Evolutionary conservation across 1,284 basidiomycete species (phyloP).

Genomic region (Neotropicomus parvogracilis): DNA sequence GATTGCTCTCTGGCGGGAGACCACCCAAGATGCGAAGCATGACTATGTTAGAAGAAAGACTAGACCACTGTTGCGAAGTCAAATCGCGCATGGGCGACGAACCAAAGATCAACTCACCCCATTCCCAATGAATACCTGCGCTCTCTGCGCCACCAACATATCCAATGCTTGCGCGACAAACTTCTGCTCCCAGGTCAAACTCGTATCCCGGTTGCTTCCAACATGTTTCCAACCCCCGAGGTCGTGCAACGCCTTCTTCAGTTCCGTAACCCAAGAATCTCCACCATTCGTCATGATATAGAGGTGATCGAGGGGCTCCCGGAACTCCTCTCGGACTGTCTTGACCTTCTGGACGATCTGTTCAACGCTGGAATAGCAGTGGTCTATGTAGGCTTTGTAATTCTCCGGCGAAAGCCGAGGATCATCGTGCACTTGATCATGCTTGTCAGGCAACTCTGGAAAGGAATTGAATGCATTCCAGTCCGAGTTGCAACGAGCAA

Average conservation of each 20-base stretch:
- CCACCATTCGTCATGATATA: slow-evolving; percentile 59
- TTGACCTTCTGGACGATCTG: slow-evolving; percentile 37
- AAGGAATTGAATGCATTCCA: slow-evolving; percentile 44
- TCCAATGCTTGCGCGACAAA: slow-evolving; percentile 41
- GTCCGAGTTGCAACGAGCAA: slow-evolving; percentile 37
- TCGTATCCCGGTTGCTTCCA: slow-evolving; percentile 35
- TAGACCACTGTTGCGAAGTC: slow-evolving; percentile 45
- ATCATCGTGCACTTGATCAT: slow-evolving; percentile 18
- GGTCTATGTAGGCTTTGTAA: slow-evolving; percentile 28
- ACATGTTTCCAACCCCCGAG: slow-evolving; percentile 28
- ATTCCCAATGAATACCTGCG: slow-evolving; percentile 45
- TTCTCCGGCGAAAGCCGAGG: slow-evolving; percentile 28
- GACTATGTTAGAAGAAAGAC: slow-evolving; percentile 48
- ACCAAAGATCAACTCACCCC: slow-evolving; percentile 24
- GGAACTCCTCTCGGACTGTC: slow-evolving; percentile 23
- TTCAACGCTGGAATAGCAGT: slow-evolving; percentile 40
- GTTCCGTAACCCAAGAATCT: slow-evolving; percentile 40
- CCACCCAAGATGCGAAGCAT: slow-evolving; percentile 42
- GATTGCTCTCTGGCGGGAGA: slow-evolving; percentile 19
- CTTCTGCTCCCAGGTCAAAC: slow-evolving; percentile 37
- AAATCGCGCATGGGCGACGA: not conserved
- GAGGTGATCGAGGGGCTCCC: slow-evolving; percentile 28
- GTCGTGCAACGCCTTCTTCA: slow-evolving; percentile 38
- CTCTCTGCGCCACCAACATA: slow-evolving; percentile 42
- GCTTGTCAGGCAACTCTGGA: slow-evolving; percentile 36